These are phyloP conservation scores for barrel medic (Medicago truncatula) DNA, from an alignment of 306 rosid genomes.

Conservation along the genomic window MtrunA17r5.0-ANR NC_053044.1:33015501-33016000, in stretches of 20 bases:
- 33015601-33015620: too few relatives aligned
- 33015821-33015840: constrained; percentile 89
- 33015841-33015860: constrained; percentile 76
- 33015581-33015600: too few relatives aligned
- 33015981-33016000: constrained; percentile 86
- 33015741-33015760: constrained; percentile 86
- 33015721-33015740: constrained; percentile 63
- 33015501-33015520: too few relatives aligned
- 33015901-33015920: background rate
- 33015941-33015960: constrained; percentile 97
- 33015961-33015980: constrained; percentile 86
- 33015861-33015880: constrained; percentile 22
- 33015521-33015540: too few relatives aligned
- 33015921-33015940: constrained; percentile 32
- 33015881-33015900: constrained; percentile 22
- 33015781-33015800: constrained; percentile 57
- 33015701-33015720: constrained; percentile 1
- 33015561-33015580: too few relatives aligned
- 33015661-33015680: constrained; percentile 4
- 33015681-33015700: constrained; percentile 21
- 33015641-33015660: too few relatives aligned
- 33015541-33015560: too few relatives aligned
- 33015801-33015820: constrained; percentile 85
- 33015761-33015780: constrained; percentile 41
- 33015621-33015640: too few relatives aligned